phyloP scores from a whole-genome alignment of 2,329 filamentous ascomycete genomes.

The Leptographium galeiforme region DNA sequence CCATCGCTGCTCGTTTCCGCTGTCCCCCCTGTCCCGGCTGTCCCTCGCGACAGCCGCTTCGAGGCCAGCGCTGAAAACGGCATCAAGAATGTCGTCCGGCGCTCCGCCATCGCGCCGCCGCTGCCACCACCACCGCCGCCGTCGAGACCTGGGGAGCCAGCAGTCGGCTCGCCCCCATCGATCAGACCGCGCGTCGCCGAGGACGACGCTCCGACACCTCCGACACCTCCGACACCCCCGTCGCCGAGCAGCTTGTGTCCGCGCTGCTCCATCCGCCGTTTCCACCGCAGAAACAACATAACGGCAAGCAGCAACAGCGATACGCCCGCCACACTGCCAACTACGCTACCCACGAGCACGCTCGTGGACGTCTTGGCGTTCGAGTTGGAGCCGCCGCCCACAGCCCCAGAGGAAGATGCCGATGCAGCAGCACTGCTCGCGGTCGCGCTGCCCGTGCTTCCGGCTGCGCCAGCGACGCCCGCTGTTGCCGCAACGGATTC shows the following conservation, averaged over 20 bases:
- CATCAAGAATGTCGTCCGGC: slow-evolving; percentile 30
- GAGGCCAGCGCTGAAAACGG: slow-evolving; percentile 18
- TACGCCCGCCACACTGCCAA: slow-evolving; percentile 44
- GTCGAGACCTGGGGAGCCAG: slow-evolving; percentile 2
- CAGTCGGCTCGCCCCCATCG: neutral
- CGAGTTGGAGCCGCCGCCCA: slow-evolving; percentile 11
- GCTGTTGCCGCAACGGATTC: slow-evolving; percentile 7
- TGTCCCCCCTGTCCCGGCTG: neutral
- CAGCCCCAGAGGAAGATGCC: slow-evolving; percentile 13
- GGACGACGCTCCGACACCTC: neutral
- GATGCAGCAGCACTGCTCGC: slow-evolving; percentile 14
- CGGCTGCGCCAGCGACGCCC: slow-evolving; percentile 4
- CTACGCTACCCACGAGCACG: slow-evolving; percentile 39
- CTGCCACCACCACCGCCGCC: slow-evolving; percentile 12
- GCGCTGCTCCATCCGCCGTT: slow-evolving; percentile 23
- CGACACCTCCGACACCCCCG: slow-evolving; percentile 9
- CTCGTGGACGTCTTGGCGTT: slow-evolving; percentile 15
- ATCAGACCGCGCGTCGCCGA: neutral
- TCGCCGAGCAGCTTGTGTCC: slow-evolving; percentile 30
- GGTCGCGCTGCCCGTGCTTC: slow-evolving; percentile 9
- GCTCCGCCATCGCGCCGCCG: slow-evolving; percentile 29
- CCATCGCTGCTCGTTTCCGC: slow-evolving; percentile 13
- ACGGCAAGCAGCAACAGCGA: slow-evolving; percentile 42
- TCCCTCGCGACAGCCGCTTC: slow-evolving; percentile 21
- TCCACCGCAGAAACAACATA: slow-evolving; percentile 41